Percentiles rank a stretch among this genome's conserved stretches.
phyloP scores from a whole-genome alignment of 2,329 filamentous ascomycete species.

The Fusarium zealandicum region DNA sequence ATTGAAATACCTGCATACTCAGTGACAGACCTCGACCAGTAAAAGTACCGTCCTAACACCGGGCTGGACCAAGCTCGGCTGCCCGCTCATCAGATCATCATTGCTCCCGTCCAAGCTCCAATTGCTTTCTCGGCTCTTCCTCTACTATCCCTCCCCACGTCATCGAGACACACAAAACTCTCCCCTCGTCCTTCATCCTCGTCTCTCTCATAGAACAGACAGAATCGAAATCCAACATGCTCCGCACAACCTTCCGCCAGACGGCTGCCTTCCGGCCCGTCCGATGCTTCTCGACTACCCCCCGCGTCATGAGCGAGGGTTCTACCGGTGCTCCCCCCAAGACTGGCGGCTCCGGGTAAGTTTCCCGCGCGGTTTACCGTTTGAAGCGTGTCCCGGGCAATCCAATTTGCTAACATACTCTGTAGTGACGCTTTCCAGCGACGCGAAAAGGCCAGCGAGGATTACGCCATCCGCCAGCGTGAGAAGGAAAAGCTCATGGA shows the following conservation, averaged over 20 bases:
- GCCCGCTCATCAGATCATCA: slow-evolving; percentile 38
- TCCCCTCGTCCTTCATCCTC: slow-evolving; percentile 17
- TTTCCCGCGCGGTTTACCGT: slow-evolving; percentile 26
- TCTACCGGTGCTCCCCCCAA: slow-evolving; percentile 70
- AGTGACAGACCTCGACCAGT: too few species aligned
- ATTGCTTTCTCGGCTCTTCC: slow-evolving; percentile 24
- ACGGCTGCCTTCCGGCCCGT: slow-evolving; percentile 62
- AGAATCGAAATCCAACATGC: slow-evolving; percentile 58
- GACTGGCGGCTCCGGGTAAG: slow-evolving; percentile 62
- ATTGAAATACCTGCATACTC: slow-evolving; percentile 18
- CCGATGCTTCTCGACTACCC: slow-evolving; percentile 68
- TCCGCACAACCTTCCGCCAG: slow-evolving; percentile 69
- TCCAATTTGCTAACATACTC: slow-evolving; percentile 3
- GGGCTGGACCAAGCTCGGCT: slow-evolving; percentile 17
- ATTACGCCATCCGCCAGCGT: slow-evolving; percentile 82
- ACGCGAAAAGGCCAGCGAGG: slow-evolving; percentile 87
- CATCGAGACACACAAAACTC: slow-evolving; percentile 37
- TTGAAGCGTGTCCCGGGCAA: slow-evolving; percentile 14
- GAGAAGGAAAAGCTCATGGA: slow-evolving; percentile 88
- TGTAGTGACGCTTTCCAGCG: slow-evolving; percentile 88
- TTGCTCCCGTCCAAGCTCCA: slow-evolving; percentile 3
- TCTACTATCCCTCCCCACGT: slow-evolving; percentile 35
- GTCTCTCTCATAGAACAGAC: slow-evolving; percentile 8
- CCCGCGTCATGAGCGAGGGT: slow-evolving; percentile 71
- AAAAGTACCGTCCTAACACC: slow-evolving; percentile 27